A percentile compares a stretch with the other conserved stretches of the same genome.
These are phyloP conservation scores for Neurospora crassa DNA, from an alignment of 2,329 filamentous ascomycete genomes.

Conservation along the genomic window DNA sequence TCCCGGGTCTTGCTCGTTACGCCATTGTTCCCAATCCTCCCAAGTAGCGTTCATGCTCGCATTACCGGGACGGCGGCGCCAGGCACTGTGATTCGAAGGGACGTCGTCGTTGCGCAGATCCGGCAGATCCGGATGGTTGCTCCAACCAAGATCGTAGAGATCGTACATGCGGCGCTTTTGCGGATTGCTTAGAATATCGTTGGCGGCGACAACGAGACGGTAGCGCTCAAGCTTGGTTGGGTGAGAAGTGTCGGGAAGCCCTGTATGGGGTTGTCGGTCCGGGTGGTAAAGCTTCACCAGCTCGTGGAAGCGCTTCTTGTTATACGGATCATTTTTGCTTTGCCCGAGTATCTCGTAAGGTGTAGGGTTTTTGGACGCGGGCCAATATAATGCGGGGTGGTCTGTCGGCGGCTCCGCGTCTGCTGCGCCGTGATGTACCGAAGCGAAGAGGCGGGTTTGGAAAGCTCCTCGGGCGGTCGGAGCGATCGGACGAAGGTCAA, in stretches of 20 bases:
- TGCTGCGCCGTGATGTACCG: conserved; percentile 9
- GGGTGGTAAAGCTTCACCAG: conserved; percentile 96
- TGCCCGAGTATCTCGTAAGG: conserved; percentile 81
- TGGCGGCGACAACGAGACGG: conserved; percentile 75
- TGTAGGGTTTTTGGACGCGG: conserved; percentile 47
- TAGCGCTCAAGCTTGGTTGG: conserved; percentile 75
- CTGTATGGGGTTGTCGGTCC: conserved; percentile 47
- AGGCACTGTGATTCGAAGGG: conserved; percentile 34
- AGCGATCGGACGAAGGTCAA: background rate
- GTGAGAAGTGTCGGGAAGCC: conserved; percentile 40
- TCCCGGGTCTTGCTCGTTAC: background rate
- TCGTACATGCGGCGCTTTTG: conserved; percentile 75
- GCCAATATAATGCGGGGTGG: conserved; percentile 31
- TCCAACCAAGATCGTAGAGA: conserved; percentile 72
- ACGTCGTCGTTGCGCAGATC: conserved; percentile 33
- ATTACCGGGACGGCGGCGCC: conserved; percentile 38
- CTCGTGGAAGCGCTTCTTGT: conserved; percentile 76
- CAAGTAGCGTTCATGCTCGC: conserved; percentile 74
- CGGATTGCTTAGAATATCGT: conserved; percentile 78
- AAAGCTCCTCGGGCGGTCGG: background rate
- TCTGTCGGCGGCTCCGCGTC: background rate
- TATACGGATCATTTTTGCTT: conserved; percentile 54
- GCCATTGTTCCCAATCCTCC: conserved; percentile 92
- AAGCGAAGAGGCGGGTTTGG: conserved; percentile 12
- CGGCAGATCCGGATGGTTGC: conserved; percentile 44